Evolutionary conservation across 1,139 yeast species (phyloP), one percentile per base, ranked within the genome.

Genomic region (Casaregolazyma lundiana): DNA sequence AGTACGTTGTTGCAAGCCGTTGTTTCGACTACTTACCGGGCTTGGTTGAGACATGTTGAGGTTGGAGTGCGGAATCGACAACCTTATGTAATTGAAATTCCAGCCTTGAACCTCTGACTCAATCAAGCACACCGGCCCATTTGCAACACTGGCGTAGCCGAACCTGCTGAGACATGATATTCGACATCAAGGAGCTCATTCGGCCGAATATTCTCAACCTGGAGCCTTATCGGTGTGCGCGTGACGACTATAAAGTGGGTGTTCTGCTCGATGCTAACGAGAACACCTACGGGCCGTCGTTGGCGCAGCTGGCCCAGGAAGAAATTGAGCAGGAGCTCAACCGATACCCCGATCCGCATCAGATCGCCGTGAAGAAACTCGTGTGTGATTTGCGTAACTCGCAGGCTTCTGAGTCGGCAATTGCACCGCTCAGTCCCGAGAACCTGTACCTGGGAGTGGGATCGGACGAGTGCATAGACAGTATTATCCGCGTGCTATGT

Each of bases 331-430:
- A 63, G 54, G 82, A 81, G 45, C 76, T 92, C 58, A 83, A 92
- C 69, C 74, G 98, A 60, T 92, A 92, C 63, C 98, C 98, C 7
- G 98, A 92, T 59, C 99, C 99, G 7, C 97, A 90, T 66, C 98
- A 92, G 62, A 54, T 75, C n/a, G 84, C 75, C 29, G 75, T 92
- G 59, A 92, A 94, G 63, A 69, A 76, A 53, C 81, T 81, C 54
- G 72, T 92, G 43, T 80, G 85, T 43, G 71, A 77, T 35, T 83
- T 84, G 61, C 76, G 99, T 56, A 88, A 86, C 61, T 53, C 62
- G 2, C 76, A 71, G 52, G 57, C 57, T 36, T 48, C 45, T 38
- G 51, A 53, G 41, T 47, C 34, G 44, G 47, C 49, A 8, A 47
- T 52, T 13, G 40, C 51, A 8, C 64, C 67, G 4, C 63, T 90